Conservation (phyloP, 148 eudicot species). For the Polygonum maritimum region DNA sequence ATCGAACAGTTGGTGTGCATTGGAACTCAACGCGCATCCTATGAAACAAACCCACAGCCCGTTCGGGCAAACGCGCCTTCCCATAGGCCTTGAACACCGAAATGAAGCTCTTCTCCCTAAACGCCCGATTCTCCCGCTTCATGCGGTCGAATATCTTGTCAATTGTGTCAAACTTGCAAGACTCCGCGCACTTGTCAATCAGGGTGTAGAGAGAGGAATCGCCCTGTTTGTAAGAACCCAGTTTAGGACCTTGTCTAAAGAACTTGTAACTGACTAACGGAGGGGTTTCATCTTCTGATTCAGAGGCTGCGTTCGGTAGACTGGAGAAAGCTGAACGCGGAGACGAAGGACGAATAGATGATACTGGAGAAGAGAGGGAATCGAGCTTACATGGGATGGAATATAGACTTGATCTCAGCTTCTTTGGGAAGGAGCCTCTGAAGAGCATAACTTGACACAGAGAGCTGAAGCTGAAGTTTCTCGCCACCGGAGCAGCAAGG, state of each 20-base stretch:
- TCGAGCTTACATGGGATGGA: slow-evolving; percentile 26
- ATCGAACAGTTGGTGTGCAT: slow-evolving; percentile 50
- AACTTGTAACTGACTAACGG: slow-evolving; percentile 30
- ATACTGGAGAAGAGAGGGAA: not conserved
- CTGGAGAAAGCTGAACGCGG: slow-evolving; percentile 16
- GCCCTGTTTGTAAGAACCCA: slow-evolving; percentile 66
- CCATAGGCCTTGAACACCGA: slow-evolving; percentile 60
- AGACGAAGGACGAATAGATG: not conserved
- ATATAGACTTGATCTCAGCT: slow-evolving; percentile 15
- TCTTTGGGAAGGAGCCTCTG: slow-evolving; percentile 14
- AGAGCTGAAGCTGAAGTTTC: not conserved
- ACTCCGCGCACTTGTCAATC: slow-evolving; percentile 42
- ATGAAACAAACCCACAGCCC: slow-evolving; percentile 55
- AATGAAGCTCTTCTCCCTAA: slow-evolving; percentile 59
- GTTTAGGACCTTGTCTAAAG: slow-evolving; percentile 26
- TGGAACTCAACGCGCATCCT: slow-evolving; percentile 58
- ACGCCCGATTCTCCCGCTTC: slow-evolving; percentile 55
- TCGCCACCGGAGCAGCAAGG: not conserved
- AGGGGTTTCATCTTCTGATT: slow-evolving; percentile 11
- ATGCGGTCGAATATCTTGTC: slow-evolving; percentile 53
- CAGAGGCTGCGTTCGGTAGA: slow-evolving; percentile 13
- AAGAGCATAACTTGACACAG: slow-evolving; percentile 29
- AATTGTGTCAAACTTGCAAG: slow-evolving; percentile 48
- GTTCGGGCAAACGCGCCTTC: slow-evolving; percentile 35
- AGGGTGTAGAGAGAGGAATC: slow-evolving; percentile 69